phyloP scores from a whole-genome alignment of 208 protist genomes.

The Leishmania mexicana region DNA sequence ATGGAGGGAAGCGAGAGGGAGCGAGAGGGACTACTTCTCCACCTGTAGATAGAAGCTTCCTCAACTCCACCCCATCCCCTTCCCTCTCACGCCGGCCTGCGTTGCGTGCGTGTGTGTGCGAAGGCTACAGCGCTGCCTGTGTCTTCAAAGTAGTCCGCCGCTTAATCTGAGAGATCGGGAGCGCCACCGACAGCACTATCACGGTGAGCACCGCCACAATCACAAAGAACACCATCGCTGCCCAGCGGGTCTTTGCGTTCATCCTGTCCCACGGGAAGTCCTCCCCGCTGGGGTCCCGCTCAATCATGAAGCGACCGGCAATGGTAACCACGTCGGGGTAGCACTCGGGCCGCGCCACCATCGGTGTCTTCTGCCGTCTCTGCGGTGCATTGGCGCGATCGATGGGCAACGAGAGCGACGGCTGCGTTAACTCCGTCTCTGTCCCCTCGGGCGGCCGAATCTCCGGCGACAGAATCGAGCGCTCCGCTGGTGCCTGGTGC shows the following conservation, averaged over 20 bases:
- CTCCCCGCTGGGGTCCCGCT: slow-evolving; percentile 32
- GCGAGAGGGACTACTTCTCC: not conserved
- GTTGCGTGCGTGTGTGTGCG: not conserved
- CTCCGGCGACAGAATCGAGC: not conserved
- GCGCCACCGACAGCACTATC: slow-evolving; percentile 10
- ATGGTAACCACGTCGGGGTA: slow-evolving; percentile 32
- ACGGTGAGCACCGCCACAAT: slow-evolving; percentile 16
- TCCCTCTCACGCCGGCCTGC: not conserved
- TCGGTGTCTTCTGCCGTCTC: slow-evolving; percentile 22
- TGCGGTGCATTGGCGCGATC: slow-evolving; percentile 13
- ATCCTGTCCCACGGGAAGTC: slow-evolving; percentile 42
- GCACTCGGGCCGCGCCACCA: slow-evolving; percentile 23
- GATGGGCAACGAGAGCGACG: not conserved
- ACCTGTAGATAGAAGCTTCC: not conserved
- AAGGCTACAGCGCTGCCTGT: not conserved
- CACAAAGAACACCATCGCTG: slow-evolving; percentile 29
- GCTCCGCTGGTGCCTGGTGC: not conserved
- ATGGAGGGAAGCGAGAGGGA: not conserved
- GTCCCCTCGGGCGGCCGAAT: not conserved
- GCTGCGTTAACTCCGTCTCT: not conserved
- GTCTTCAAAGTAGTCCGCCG: not conserved
- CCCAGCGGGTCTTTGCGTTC: slow-evolving; percentile 3
- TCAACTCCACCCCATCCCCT: not conserved
- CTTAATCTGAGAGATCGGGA: not conserved
- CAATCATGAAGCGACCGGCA: slow-evolving; percentile 50